Evolutionary conservation across 257 asterid genomes (phyloP).

Genomic region (Rauvolfia tetraphylla): DNA sequence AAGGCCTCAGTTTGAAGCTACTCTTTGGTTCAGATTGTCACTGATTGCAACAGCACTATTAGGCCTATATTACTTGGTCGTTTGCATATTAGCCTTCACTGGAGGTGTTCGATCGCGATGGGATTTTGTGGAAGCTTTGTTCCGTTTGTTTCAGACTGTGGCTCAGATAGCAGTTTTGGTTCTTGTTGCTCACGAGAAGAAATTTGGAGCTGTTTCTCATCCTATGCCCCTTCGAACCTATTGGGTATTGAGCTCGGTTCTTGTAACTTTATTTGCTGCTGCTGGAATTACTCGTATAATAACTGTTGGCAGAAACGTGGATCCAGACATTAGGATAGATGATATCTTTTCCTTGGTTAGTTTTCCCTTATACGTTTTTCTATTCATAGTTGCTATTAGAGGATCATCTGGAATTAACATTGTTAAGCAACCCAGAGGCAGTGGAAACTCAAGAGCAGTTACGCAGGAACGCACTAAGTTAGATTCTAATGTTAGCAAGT

Average conservation of each 20-base stretch:
- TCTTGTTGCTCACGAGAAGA: constrained; percentile 45
- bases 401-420: constrained; percentile 34
- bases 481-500: constrained; percentile 42
- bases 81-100: constrained; percentile 32
- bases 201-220: constrained; percentile 39
- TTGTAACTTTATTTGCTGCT: constrained; percentile 23
- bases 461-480: constrained; percentile 10
- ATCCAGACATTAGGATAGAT: constrained; percentile 33
- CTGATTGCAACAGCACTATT: constrained; percentile 32
- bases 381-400: constrained; percentile 31
- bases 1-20: constrained; percentile 25
- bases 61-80: constrained; percentile 31
- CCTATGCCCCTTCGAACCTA: constrained; percentile 29
- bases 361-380: constrained; percentile 37
- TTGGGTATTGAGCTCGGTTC: constrained; percentile 22
- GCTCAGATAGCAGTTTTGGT: constrained; percentile 34
- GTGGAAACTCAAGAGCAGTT: constrained; percentile 12
- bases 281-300: constrained; percentile 35
- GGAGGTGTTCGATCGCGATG: constrained; percentile 32
- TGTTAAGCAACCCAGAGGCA: constrained; percentile 15
- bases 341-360: constrained; percentile 35
- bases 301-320: constrained; percentile 1
- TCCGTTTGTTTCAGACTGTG: constrained; percentile 33
- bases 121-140: constrained; percentile 37
- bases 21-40: constrained; percentile 38